Percentiles rank a stretch among this genome's conserved stretches.
Evolutionary conservation across 768 basidiomycete species (phyloP).

Genomic region (Rhodotorula taiwanensis): DNA sequence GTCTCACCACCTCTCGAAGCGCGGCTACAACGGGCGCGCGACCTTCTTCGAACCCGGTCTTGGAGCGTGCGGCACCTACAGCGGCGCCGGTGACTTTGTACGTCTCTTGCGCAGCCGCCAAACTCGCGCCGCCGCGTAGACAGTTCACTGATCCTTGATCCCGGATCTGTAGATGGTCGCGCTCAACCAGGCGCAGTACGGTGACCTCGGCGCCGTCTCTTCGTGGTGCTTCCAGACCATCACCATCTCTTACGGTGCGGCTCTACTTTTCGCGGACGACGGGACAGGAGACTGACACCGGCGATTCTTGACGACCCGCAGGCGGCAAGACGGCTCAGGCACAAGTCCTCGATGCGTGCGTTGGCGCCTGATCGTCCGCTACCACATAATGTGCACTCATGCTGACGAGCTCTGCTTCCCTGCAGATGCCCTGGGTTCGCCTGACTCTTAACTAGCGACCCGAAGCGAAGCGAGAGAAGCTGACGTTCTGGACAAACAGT

Average conservation of each 20-base stretch:
- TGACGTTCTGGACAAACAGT: slow-evolving; percentile 37
- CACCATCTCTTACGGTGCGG: slow-evolving; percentile 46
- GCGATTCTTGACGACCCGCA: neutral
- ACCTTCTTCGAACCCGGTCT: slow-evolving; percentile 26
- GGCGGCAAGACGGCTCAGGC: slow-evolving; percentile 42
- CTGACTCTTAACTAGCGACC: neutral
- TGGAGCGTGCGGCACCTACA: slow-evolving; percentile 30
- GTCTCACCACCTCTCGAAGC: slow-evolving; percentile 13
- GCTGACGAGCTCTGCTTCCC: too few relatives aligned
- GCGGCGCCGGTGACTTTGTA: slow-evolving; percentile 13
- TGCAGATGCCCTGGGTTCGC: slow-evolving; percentile 1
- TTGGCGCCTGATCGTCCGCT: too few relatives aligned
- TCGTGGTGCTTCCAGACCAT: slow-evolving; percentile 49
- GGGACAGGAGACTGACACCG: too few relatives aligned
- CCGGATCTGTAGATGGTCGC: slow-evolving; percentile 27
- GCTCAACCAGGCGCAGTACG: slow-evolving; percentile 34
- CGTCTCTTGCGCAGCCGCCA: neutral
- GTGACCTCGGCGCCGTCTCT: slow-evolving; percentile 30
- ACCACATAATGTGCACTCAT: too few relatives aligned
- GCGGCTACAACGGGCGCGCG: slow-evolving; percentile 24
- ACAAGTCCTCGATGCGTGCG: slow-evolving; percentile 48
- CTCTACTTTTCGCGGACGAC: too few relatives aligned
- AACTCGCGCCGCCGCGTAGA: neutral
- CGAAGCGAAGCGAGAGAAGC: neutral
- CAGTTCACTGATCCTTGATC: neutral